phyloP scores from a whole-genome alignment of 2,329 filamentous ascomycete genomes.

The Trichoderma sp. region DNA sequence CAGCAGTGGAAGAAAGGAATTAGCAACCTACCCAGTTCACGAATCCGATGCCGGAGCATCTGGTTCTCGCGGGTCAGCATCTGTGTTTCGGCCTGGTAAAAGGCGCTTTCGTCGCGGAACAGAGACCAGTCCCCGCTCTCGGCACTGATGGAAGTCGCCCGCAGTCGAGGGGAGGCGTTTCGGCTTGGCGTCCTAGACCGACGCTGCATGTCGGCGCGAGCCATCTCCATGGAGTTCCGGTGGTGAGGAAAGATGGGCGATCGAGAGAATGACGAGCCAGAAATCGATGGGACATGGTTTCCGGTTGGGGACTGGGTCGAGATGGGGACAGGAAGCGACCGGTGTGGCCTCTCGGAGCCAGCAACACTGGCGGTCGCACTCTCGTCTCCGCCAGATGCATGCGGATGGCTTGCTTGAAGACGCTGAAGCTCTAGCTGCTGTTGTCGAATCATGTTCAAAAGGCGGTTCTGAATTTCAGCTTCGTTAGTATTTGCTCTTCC shows the following conservation, averaged over 20 bases:
- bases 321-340: slow-evolving; percentile 35
- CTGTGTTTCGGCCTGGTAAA: slow-evolving; percentile 81
- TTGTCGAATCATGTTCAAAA: slow-evolving; percentile 73
- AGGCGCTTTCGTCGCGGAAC: slow-evolving; percentile 72
- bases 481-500: slow-evolving; percentile 18
- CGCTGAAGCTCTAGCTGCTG: slow-evolving; percentile 71
- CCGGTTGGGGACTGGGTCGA: slow-evolving; percentile 39
- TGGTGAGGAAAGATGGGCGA: slow-evolving; percentile 53
- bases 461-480: slow-evolving; percentile 59
- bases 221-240: slow-evolving; percentile 61
- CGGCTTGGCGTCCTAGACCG: slow-evolving; percentile 62
- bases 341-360: slow-evolving; percentile 45
- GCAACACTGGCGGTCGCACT: slow-evolving; percentile 41
- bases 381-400: slow-evolving; percentile 51
- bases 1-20: background rate
- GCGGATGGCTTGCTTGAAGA: slow-evolving; percentile 50
- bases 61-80: slow-evolving; percentile 78
- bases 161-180: slow-evolving; percentile 57
- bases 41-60: slow-evolving; percentile 74
- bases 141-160: slow-evolving; percentile 58
- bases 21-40: slow-evolving; percentile 68
- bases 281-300: slow-evolving; percentile 26
- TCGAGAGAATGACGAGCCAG: slow-evolving; percentile 50
- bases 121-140: slow-evolving; percentile 64
- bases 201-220: slow-evolving; percentile 56